Percentiles rank a stretch among this genome's conserved stretches.
Conservation (phyloP, 139 green algal species). For the Coccomyxa sp. region DNA sequence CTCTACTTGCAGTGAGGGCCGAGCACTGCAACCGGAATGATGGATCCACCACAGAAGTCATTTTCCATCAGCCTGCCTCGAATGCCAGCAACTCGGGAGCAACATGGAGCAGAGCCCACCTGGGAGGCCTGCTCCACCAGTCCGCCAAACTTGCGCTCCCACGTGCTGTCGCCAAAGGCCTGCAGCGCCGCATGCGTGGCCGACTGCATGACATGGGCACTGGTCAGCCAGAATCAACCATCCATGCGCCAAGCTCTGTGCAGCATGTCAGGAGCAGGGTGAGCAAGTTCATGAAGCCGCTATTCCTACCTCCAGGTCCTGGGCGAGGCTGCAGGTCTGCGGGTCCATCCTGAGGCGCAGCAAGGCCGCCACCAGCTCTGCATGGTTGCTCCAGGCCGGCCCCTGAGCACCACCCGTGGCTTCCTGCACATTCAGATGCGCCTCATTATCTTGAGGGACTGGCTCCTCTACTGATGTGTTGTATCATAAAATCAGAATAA, state of each 20-base stretch:
- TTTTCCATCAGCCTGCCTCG: no score
- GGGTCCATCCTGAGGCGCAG: conserved; percentile 18
- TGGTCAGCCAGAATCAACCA: not conserved
- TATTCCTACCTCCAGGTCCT: conserved; percentile 11
- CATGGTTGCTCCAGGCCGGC: not conserved
- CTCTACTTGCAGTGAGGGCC: no score
- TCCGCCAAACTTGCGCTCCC: not conserved
- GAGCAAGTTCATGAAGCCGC: not conserved
- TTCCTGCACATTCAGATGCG: not conserved
- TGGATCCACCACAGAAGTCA: no score
- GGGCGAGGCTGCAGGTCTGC: not conserved
- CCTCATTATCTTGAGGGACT: not conserved
- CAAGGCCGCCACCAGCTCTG: conserved; percentile 5
- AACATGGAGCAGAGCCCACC: not conserved
- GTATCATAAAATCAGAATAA: not conserved
- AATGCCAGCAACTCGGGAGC: no score
- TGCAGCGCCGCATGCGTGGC: conserved; percentile 7
- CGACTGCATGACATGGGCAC: not conserved
- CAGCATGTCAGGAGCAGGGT: not conserved
- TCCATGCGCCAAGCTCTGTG: not conserved
- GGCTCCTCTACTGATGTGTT: not conserved
- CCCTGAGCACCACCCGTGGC: not conserved
- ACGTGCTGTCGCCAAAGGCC: not conserved
- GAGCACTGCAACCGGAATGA: no score
- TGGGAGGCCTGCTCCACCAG: not conserved